Conservation (phyloP, 345 rosid species). For the Euclidium syriacum region DNA sequence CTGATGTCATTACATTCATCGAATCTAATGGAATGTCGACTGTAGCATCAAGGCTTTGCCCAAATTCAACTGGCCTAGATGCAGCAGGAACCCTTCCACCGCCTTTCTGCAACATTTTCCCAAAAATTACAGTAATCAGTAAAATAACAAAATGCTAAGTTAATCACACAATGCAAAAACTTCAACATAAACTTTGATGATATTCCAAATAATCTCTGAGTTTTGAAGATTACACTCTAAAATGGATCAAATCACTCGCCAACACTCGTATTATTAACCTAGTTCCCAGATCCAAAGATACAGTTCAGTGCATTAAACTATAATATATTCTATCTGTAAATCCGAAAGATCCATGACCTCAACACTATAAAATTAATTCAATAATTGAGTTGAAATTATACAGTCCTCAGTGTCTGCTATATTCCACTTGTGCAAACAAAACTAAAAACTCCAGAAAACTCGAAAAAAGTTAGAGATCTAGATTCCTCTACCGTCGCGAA, state of each 20-base stretch:
- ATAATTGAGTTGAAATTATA: neutral
- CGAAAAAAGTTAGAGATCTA: slow-evolving; percentile 6
- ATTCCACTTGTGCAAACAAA: neutral
- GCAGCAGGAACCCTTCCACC: slow-evolving; percentile 59
- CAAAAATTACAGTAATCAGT: neutral
- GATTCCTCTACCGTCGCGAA: neutral
- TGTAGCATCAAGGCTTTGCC: slow-evolving; percentile 69
- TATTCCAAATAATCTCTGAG: neutral
- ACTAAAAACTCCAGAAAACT: neutral
- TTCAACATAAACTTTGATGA: neutral
- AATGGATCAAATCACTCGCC: neutral
- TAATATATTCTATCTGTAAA: neutral
- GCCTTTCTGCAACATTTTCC: slow-evolving; percentile 50
- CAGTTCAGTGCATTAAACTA: neutral
- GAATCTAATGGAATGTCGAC: slow-evolving; percentile 86
- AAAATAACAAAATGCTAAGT: neutral
- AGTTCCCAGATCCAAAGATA: slow-evolving; percentile 17
- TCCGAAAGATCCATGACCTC: slow-evolving; percentile 9
- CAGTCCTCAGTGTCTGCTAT: neutral
- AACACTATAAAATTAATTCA: neutral
- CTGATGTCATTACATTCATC: slow-evolving; percentile 50
- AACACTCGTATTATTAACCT: neutral
- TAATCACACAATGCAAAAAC: neutral
- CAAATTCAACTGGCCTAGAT: slow-evolving; percentile 55
- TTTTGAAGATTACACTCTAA: neutral